Evolutionary conservation across 495 filamentous ascomycete genomes (phyloP).

Genomic region (Cercophora sp.): DNA sequence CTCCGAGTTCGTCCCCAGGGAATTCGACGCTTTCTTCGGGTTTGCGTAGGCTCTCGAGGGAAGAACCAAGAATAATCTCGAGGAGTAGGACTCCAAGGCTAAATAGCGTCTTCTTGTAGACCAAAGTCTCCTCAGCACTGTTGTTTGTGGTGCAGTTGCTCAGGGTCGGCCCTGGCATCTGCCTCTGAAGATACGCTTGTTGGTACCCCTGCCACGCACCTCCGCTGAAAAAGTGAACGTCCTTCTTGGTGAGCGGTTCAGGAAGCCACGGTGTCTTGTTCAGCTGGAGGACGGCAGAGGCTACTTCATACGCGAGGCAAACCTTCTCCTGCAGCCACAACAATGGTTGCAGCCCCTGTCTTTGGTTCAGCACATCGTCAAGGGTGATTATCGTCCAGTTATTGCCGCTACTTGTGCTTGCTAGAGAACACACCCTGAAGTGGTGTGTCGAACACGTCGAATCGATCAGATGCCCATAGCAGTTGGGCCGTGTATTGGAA

Average conservation of each 20-base stretch:
- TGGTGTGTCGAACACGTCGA: not conserved
- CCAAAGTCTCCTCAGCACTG: not conserved
- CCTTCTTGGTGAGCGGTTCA: not conserved
- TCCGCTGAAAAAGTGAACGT: not conserved
- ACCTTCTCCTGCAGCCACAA: not conserved
- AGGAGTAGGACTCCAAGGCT: not conserved
- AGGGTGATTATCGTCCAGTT: not conserved
- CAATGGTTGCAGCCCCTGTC: constrained; percentile 1
- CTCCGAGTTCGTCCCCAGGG: not conserved
- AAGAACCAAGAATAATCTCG: not conserved
- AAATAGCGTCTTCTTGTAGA: not conserved
- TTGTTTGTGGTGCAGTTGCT: not conserved
- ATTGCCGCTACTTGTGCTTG: not conserved
- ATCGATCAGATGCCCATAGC: constrained; percentile 1
- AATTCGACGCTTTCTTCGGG: not conserved
- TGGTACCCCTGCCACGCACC: not conserved
- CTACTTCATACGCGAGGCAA: not conserved
- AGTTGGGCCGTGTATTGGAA: not conserved
- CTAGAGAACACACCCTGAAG: not conserved
- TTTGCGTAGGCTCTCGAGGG: not conserved
- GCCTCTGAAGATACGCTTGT: not conserved
- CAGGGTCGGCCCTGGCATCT: not conserved
- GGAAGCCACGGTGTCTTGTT: constrained; percentile 1
- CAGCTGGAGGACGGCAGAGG: not conserved
- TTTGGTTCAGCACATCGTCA: not conserved